phyloP scores from a whole-genome alignment of 495 filamentous ascomycete species.

The Hyaloscypha hepaticicola region DNA sequence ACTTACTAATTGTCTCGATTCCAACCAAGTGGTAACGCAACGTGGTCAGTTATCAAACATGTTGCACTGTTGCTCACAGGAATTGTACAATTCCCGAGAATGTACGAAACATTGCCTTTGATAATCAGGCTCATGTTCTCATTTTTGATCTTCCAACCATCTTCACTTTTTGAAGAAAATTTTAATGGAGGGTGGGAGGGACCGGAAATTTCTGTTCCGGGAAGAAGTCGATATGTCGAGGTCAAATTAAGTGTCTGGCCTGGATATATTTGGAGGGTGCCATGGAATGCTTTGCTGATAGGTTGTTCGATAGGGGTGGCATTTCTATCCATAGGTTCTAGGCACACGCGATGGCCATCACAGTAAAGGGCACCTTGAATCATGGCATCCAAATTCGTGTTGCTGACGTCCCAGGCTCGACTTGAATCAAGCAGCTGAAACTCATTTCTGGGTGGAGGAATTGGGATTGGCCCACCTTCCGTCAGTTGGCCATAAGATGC shows the following conservation, averaged over 20 bases:
- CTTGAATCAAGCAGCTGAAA: neutral
- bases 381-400: slow-evolving; percentile 13
- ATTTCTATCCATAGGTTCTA: neutral
- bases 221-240: neutral
- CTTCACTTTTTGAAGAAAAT: neutral
- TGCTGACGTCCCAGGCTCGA: slow-evolving; percentile 6
- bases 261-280: neutral
- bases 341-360: neutral
- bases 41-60: slow-evolving; percentile 21
- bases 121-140: slow-evolving; percentile 5
- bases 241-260: neutral
- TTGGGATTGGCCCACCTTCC: slow-evolving; percentile 21
- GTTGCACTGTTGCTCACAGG: slow-evolving; percentile 4
- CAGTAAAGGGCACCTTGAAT: slow-evolving; percentile 7
- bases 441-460: slow-evolving; percentile 16
- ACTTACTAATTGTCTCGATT: slow-evolving; percentile 27
- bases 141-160: slow-evolving; percentile 9
- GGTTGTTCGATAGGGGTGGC: neutral
- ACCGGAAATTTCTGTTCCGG: neutral
- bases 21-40: slow-evolving; percentile 23
- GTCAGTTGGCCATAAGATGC: slow-evolving; percentile 25
- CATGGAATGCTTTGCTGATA: neutral
- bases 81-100: slow-evolving; percentile 17
- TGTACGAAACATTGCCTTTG: slow-evolving; percentile 20
- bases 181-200: neutral